Evolutionary conservation across 768 basidiomycete species (phyloP), one percentile per base, ranked within the genome.

Genomic region (Leccinum imitatum): DNA sequence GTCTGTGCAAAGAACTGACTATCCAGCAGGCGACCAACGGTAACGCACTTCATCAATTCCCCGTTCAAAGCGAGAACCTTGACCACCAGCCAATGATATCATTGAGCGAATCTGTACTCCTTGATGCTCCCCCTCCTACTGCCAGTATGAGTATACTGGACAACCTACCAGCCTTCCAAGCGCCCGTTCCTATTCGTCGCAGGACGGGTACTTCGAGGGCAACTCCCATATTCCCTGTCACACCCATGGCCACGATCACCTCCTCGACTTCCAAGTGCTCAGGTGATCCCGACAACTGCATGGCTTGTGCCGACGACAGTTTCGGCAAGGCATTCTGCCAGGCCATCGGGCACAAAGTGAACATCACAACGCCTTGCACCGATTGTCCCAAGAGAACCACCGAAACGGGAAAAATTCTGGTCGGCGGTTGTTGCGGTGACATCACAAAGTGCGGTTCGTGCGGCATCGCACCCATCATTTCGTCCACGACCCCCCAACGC

Each of bases 271-370:
- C 67, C 58, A 82, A 74, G 35, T 95, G 93, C 72, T 90, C 92
- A 17, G 93, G 93, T 13, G 91, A 95, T 68, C 93, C 93, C 3
- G 80, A 83, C 9, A 93, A 94, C 72, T 95, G 93, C 69, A 72
- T 83, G 55, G 93, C 92, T 4, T 95, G 93, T 69, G 87, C 87
- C 4, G 87, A 90, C 67, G 93, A 95, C 71, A 81, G 82, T 21
- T 95, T 95, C 64, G 93, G 93, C 10, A 87, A 89, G 68, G 93
- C 91, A 6, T 95, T 95, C 72, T 95, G 93, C 71, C 80, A 80
- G 41, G 90, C 90, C 21, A 84, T 95, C 47, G 82, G 80, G 62
- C 79, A 86, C 61, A 82, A 87, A 30, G 75, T 88, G 15, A 79
- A 85, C 55, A 74, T 77, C n/a, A 71, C 77, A 11, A 63, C 77